These are phyloP conservation scores for Trichoderma lentiforme DNA, from an alignment of 2,329 filamentous ascomycete genomes.

Conservation along the genomic window DNA sequence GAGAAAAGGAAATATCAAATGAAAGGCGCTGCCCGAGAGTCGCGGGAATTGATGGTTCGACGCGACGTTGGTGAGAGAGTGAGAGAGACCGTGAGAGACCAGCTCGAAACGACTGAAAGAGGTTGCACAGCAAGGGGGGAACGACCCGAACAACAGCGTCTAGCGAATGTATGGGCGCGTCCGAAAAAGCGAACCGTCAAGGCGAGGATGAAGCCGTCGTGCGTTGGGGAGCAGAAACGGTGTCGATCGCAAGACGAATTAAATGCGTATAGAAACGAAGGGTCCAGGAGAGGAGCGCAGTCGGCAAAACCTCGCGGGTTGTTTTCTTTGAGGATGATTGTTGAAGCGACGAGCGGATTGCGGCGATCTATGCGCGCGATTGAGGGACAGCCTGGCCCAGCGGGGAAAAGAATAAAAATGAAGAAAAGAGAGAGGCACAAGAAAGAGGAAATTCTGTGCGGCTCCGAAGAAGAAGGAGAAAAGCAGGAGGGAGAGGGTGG, in stretches of 20 bases:
- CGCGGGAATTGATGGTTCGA: slow-evolving; percentile 21
- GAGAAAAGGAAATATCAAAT: slow-evolving; percentile 12
- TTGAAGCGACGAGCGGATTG: neutral
- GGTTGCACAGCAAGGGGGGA: slow-evolving; percentile 27
- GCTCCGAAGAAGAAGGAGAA: slow-evolving; percentile 22
- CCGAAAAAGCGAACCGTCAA: slow-evolving; percentile 40
- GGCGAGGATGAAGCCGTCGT: slow-evolving; percentile 27
- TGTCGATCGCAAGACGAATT: slow-evolving; percentile 19
- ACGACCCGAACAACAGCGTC: slow-evolving; percentile 42
- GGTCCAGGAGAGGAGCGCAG: slow-evolving; percentile 27
- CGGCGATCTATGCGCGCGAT: slow-evolving; percentile 12
- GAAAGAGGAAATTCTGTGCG: slow-evolving; percentile 29
- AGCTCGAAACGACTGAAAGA: slow-evolving; percentile 40
- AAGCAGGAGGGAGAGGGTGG: slow-evolving; percentile 24
- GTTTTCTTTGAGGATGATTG: neutral
- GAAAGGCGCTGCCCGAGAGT: slow-evolving; percentile 36
- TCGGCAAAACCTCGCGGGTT: slow-evolving; percentile 27
- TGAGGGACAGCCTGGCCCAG: slow-evolving; percentile 20
- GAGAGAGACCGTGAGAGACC: slow-evolving; percentile 35
- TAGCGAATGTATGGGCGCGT: slow-evolving; percentile 40
- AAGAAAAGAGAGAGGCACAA: slow-evolving; percentile 26
- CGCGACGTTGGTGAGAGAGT: slow-evolving; percentile 23
- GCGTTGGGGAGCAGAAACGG: neutral
- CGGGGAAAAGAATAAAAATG: neutral
- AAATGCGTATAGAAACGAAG: slow-evolving; percentile 39